These are phyloP conservation scores for Terana coerulea DNA, from an alignment of 768 basidiomycete species.

Conservation along the genomic window DNA sequence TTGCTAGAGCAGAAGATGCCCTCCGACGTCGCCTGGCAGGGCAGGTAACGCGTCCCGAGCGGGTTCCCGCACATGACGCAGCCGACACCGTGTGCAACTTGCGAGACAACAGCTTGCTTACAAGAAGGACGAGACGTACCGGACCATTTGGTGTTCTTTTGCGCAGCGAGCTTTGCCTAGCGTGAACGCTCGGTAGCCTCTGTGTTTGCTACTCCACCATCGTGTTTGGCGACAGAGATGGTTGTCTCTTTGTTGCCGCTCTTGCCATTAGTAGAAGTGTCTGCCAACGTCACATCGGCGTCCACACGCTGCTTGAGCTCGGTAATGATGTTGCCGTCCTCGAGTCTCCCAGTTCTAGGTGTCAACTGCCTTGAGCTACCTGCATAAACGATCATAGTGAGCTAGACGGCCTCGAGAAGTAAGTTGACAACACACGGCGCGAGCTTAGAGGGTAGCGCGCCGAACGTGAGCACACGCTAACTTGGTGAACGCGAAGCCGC, in stretches of 20 bases:
- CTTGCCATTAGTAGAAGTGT: conserved; percentile 1
- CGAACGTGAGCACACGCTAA: too few species aligned
- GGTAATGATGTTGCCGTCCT: conserved; percentile 26
- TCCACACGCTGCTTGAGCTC: conserved; percentile 28
- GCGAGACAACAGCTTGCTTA: background rate
- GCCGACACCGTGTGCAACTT: conserved; percentile 43
- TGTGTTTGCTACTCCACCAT: background rate
- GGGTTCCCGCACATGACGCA: conserved; percentile 67
- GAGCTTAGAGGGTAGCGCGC: too few species aligned
- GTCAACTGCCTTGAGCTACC: too few species aligned
- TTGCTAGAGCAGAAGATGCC: conserved; percentile 39
- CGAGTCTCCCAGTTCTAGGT: too few species aligned
- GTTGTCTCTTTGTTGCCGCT: background rate
- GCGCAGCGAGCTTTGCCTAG: conserved; percentile 22
- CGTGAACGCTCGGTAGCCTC: too few species aligned
- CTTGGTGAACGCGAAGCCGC: too few species aligned
- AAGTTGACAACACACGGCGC: too few species aligned
- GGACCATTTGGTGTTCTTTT: conserved; percentile 48
- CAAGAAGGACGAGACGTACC: conserved; percentile 29
- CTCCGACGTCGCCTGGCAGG: conserved; percentile 54
- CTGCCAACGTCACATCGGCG: conserved; percentile 19
- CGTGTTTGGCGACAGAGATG: background rate
- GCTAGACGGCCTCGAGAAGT: too few species aligned
- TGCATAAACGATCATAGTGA: too few species aligned
- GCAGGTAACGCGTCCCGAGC: conserved; percentile 58